Conservation (phyloP, 331 rosid genomes). For the Spiraea crenata region DNA sequence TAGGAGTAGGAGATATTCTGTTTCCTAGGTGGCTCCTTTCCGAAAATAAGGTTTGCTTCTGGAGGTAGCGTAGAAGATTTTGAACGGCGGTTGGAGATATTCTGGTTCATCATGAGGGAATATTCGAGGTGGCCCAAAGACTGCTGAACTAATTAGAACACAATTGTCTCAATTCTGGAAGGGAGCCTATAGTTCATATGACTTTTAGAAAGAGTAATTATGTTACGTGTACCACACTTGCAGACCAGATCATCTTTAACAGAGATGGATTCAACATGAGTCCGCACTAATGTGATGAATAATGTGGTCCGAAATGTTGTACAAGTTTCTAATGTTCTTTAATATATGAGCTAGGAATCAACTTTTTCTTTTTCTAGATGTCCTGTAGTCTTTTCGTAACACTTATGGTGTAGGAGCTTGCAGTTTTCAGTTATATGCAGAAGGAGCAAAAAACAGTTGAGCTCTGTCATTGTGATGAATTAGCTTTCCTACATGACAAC, state of each 20-base stretch:
- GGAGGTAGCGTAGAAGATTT: background rate
- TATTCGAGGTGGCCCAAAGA: background rate
- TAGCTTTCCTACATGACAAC: background rate
- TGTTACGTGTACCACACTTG: background rate
- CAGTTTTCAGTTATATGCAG: background rate
- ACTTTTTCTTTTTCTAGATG: background rate
- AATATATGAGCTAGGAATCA: background rate
- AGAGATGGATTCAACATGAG: background rate
- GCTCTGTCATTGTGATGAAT: background rate
- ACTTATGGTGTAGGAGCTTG: background rate
- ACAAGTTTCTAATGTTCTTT: background rate
- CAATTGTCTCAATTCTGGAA: background rate
- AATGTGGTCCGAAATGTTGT: slow-evolving; percentile 9
- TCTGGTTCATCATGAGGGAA: background rate
- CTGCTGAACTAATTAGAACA: background rate
- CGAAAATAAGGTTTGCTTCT: background rate
- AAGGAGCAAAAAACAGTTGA: background rate
- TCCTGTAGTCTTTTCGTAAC: background rate
- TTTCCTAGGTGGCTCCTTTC: slow-evolving; percentile 32
- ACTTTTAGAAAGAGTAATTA: background rate
- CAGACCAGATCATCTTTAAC: background rate
- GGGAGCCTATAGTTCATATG: background rate
- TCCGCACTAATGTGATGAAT: background rate
- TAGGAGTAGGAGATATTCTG: slow-evolving; percentile 71
- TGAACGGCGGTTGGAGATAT: too few species aligned